These are phyloP conservation scores for Sherardia arvensis DNA, from an alignment of 257 asterid genomes.

Conservation along the genomic window DNA sequence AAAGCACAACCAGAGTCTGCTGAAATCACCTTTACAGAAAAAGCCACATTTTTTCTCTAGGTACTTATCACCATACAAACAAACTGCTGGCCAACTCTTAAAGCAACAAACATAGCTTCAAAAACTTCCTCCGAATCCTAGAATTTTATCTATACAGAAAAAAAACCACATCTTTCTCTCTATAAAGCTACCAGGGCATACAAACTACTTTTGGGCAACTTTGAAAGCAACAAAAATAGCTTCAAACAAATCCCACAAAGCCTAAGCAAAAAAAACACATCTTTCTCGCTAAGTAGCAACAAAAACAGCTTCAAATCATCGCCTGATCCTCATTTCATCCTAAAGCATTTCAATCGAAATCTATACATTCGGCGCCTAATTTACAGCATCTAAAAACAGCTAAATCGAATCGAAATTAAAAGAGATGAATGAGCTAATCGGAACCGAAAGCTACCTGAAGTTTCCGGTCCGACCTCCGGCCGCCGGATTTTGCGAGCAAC, in stretches of 20 bases:
- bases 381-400: background rate
- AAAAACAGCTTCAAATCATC: background rate
- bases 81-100: background rate
- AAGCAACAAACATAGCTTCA: background rate
- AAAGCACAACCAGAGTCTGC: background rate
- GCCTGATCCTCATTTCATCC: background rate
- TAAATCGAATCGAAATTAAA: background rate
- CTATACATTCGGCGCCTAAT: background rate
- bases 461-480: background rate
- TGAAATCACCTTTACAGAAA: background rate
- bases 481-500: background rate
- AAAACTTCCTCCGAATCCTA: no score
- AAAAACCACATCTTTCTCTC: no score
- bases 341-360: background rate
- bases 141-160: no score
- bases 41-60: background rate
- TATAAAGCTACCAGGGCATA: no score
- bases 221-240: background rate
- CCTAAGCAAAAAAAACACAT: no score
- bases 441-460: constrained; percentile 1
- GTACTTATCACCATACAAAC: background rate
- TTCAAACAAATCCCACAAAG: no score
- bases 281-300: no score
- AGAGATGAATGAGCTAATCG: constrained; percentile 1
- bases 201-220: background rate